phyloP scores from a whole-genome alignment of 257 asterid species.

The Penstemon eatonii region DNA sequence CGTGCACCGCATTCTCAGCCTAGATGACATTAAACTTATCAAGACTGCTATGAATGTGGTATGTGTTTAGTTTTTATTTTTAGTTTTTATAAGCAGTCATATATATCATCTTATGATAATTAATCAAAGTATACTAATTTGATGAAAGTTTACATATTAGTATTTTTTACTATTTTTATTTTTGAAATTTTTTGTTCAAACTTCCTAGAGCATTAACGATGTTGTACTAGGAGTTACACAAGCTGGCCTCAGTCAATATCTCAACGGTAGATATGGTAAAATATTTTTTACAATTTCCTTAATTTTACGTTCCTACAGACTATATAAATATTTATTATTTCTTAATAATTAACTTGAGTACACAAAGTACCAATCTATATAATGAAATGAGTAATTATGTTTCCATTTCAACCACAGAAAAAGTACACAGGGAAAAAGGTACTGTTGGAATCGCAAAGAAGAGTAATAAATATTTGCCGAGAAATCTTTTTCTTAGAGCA shows the following conservation, averaged over 20 bases:
- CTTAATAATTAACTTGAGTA: neutral
- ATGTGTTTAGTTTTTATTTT: neutral
- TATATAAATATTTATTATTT: neutral
- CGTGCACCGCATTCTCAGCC: conserved; percentile 34
- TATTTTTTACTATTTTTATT: too few species aligned
- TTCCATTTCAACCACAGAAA: conserved; percentile 8
- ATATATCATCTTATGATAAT: too few species aligned
- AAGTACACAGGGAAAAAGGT: neutral
- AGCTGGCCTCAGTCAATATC: conserved; percentile 44
- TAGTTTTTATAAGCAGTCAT: too few species aligned
- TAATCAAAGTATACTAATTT: too few species aligned
- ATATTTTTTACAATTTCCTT: neutral
- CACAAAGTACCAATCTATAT: neutral
- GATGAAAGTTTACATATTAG: too few species aligned
- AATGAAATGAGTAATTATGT: neutral
- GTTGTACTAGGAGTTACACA: conserved; percentile 44
- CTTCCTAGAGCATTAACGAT: conserved; percentile 39
- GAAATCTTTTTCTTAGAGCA: conserved; percentile 37
- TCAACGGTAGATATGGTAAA: conserved; percentile 42
- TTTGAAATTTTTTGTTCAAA: neutral
- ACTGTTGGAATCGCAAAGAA: conserved; percentile 1
- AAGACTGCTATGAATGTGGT: conserved; percentile 50
- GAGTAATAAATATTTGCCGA: conserved; percentile 29
- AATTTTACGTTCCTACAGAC: too few species aligned
- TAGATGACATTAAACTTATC: conserved; percentile 49